Evolutionary conservation across 805 yeast genomes (phyloP), one percentile per base, ranked within the genome.

Genomic region (Yarrowia osloensis): DNA sequence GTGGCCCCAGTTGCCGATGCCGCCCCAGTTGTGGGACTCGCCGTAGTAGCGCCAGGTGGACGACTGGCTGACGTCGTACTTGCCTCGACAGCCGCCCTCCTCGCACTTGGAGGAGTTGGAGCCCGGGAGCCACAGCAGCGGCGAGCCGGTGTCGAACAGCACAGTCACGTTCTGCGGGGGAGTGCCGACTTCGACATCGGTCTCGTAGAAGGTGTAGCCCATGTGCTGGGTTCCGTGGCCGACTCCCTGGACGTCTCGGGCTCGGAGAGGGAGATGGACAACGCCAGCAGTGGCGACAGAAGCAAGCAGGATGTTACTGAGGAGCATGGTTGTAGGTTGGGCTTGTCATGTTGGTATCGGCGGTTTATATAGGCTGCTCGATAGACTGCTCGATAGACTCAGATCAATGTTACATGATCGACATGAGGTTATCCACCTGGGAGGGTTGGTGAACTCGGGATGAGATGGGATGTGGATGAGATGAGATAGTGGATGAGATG

Each of bases 121-220:
- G 21, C 24, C 40, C 39, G 61, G 78, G 24, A 87, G 83, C 89
- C 89, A 87, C 54, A 87, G 73, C 73, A 87, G 91, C 0, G 88
- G 81, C 0, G 91, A 87, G 1, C 91, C 92, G 1, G 91, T 88
- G 72, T 88, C 91, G 17, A 88, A 73, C 46, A 86, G 74, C 4
- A 87, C 85, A 2, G 78, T 78, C 7, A 88, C 78, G 11, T 78
- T 73, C 72, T 87, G 88, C 0, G 80, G 72, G 1, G 86, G 82
- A 0, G 90, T 83, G 3, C 94, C 93, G 17, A 88, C 66, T 13
- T 73, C 65, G 26, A 75, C 15, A 1, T 57, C 52, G n/a, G 63
- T 42, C 11, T 42, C 24, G 52, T 68, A 68, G 47, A 39, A 69
- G 39, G 12, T 9, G 5, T 15, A 12, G n/a, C 33, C 50, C 29